These are phyloP conservation scores for Lasiosphaeris hirsuta DNA, from an alignment of 495 filamentous ascomycete species.

Conservation along the genomic window DNA sequence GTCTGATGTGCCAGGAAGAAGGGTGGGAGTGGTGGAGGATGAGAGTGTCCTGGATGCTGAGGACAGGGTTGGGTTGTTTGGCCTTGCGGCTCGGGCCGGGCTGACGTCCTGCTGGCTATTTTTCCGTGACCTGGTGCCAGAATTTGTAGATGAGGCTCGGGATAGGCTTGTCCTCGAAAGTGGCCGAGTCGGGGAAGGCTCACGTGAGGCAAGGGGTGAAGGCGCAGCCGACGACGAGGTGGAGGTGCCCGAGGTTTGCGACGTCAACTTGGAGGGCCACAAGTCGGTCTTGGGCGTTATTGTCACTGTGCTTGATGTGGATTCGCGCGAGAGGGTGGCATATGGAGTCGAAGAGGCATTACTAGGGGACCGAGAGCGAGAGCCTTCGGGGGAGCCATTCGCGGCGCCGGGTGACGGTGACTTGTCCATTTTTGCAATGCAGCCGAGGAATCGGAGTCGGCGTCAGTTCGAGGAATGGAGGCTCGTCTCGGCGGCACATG, in stretches of 20 bases:
- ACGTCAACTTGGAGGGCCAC: constrained; percentile 26
- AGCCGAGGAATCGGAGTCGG: constrained; percentile 8
- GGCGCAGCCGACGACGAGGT: constrained; percentile 46
- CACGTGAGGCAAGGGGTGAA: constrained; percentile 48
- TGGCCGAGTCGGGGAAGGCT: constrained; percentile 48
- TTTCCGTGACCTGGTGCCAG: constrained; percentile 60
- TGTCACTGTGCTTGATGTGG: constrained; percentile 38
- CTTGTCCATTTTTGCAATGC: constrained; percentile 35
- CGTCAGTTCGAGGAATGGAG: constrained; percentile 17
- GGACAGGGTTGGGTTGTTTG: constrained; percentile 53
- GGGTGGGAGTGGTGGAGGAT: constrained; percentile 56
- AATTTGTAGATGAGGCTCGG: constrained; percentile 27
- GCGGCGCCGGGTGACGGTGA: constrained; percentile 27
- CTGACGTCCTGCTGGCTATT: constrained; percentile 65
- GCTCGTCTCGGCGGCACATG: constrained; percentile 26
- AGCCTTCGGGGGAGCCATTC: constrained; percentile 18
- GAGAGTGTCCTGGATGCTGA: constrained; percentile 61
- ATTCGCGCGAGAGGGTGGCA: constrained; percentile 33
- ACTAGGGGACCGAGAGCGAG: constrained; percentile 11
- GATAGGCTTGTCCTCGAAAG: constrained; percentile 26
- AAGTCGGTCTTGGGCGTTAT: constrained; percentile 43
- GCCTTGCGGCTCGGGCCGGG: constrained; percentile 55
- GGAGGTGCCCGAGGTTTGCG: constrained; percentile 36
- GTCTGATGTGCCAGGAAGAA: constrained; percentile 56
- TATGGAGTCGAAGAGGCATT: constrained; percentile 9